Conservation (phyloP, 176 grass and related monocot species). For the Secale cereale region DNA sequence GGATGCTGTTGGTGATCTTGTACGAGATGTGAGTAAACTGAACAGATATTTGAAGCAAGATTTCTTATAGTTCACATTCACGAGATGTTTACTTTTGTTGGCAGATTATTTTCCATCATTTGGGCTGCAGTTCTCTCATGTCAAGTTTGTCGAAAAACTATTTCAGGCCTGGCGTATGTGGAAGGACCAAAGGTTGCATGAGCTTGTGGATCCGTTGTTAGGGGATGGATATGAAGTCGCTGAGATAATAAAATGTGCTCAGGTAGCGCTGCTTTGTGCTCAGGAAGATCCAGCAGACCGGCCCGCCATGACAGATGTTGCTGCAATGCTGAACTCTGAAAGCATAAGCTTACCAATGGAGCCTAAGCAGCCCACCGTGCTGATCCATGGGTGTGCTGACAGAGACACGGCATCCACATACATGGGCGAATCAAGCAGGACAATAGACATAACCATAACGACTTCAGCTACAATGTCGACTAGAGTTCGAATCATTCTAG, state of each 20-base stretch:
- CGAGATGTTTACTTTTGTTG: too few species aligned
- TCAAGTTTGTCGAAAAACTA: not conserved
- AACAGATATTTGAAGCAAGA: not conserved
- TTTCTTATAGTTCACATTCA: not conserved
- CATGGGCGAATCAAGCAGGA: conserved; percentile 29
- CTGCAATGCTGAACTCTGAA: conserved; percentile 30
- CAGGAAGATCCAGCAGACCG: conserved; percentile 45
- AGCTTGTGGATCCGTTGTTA: conserved; percentile 39
- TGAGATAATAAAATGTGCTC: conserved; percentile 15
- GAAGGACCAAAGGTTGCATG: conserved; percentile 24
- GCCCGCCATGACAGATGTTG: conserved; percentile 37
- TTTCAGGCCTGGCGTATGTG: conserved; percentile 51
- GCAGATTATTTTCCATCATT: too few species aligned
- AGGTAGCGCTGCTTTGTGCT: conserved; percentile 42
- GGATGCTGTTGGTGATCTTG: conserved; percentile 35
- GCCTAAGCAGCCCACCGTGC: conserved; percentile 22
- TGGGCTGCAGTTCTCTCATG: too few species aligned
- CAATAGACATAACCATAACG: conserved; percentile 38
- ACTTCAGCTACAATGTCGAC: conserved; percentile 29
- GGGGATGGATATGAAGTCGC: not conserved
- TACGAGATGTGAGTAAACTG: conserved; percentile 40
- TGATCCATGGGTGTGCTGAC: not conserved
- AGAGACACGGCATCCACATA: not conserved
- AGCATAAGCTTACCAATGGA: not conserved
- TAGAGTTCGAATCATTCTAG: conserved; percentile 35